phyloP scores from a whole-genome alignment of 164 flowering plant genomes.

The Paratinospora sagittata region DNA sequence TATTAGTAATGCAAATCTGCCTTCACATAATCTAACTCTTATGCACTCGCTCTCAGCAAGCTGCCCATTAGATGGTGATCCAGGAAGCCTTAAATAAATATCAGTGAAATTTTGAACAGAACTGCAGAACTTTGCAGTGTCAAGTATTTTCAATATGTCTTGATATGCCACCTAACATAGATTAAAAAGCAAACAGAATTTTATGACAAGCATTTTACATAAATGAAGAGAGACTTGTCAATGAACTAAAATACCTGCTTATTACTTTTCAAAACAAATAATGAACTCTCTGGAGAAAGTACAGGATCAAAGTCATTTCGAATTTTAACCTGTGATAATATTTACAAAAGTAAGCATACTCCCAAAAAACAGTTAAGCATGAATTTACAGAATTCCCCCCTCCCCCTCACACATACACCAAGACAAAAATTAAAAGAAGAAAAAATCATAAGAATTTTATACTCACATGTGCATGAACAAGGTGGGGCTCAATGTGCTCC shows the following conservation, averaged over 20 bases:
- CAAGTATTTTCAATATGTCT: constrained; percentile 80
- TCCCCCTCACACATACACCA: too few relatives aligned
- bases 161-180: constrained; percentile 69
- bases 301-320: constrained; percentile 99
- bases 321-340: constrained; percentile 71
- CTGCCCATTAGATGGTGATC: constrained; percentile 69
- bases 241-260: constrained; percentile 51
- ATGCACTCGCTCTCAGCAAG: constrained; percentile 91
- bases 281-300: constrained; percentile 96
- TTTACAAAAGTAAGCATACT: not conserved
- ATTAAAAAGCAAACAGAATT: constrained; percentile 8
- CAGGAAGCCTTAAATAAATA: constrained; percentile 78
- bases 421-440: not conserved
- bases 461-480: constrained; percentile 99
- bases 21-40: constrained; percentile 96
- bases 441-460: not conserved
- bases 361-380: not conserved
- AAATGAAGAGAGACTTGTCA: constrained; percentile 4
- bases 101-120: constrained; percentile 92
- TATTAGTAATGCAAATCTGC: constrained; percentile 90
- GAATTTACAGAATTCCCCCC: too few relatives aligned
- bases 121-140: constrained; percentile 77
- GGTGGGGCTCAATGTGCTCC: constrained; percentile 97
- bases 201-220: constrained; percentile 9
- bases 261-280: constrained; percentile 86